phyloP scores from a whole-genome alignment of 768 basidiomycete species.

The Boletales sp. region DNA sequence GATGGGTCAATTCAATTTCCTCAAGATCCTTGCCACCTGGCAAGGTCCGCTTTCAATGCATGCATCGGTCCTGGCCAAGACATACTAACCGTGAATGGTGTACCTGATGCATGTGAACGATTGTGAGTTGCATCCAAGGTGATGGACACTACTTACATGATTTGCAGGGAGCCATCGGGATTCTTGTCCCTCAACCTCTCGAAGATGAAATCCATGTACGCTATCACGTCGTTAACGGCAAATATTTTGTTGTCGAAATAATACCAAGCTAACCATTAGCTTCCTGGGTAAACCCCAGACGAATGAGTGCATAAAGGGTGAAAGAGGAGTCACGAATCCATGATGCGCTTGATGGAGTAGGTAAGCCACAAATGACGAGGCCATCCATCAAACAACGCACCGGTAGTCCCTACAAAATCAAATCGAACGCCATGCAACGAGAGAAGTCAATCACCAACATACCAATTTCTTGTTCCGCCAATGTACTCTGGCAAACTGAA shows the following conservation, averaged over 20 bases:
- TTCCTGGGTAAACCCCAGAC: slow-evolving; percentile 92
- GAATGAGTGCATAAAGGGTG: slow-evolving; percentile 89
- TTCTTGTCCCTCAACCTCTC: slow-evolving; percentile 80
- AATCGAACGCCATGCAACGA: neutral
- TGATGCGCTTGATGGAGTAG: slow-evolving; percentile 48
- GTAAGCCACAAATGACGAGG: neutral
- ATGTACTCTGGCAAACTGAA: slow-evolving; percentile 93
- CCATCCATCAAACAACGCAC: slow-evolving; percentile 23
- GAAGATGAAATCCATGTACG: slow-evolving; percentile 90
- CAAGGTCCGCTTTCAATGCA: neutral
- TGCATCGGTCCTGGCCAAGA: neutral
- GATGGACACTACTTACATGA: slow-evolving; percentile 53
- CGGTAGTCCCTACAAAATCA: slow-evolving; percentile 55
- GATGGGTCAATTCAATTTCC: slow-evolving; percentile 78
- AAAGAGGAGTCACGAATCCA: slow-evolving; percentile 98
- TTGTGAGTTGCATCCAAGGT: neutral
- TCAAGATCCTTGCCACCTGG: slow-evolving; percentile 74
- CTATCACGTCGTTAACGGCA: slow-evolving; percentile 33
- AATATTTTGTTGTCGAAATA: neutral
- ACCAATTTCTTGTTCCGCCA: slow-evolving; percentile 89
- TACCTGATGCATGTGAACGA: slow-evolving; percentile 39
- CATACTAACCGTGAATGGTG: slow-evolving; percentile 75
- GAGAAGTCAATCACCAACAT: slow-evolving; percentile 13
- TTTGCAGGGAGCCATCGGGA: slow-evolving; percentile 88
- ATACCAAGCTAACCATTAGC: slow-evolving; percentile 60